Percentiles rank a stretch among this genome's conserved stretches.
Conservation (phyloP, 176 grass and related monocot species). For the Eremochloa ophiuroides region DNA sequence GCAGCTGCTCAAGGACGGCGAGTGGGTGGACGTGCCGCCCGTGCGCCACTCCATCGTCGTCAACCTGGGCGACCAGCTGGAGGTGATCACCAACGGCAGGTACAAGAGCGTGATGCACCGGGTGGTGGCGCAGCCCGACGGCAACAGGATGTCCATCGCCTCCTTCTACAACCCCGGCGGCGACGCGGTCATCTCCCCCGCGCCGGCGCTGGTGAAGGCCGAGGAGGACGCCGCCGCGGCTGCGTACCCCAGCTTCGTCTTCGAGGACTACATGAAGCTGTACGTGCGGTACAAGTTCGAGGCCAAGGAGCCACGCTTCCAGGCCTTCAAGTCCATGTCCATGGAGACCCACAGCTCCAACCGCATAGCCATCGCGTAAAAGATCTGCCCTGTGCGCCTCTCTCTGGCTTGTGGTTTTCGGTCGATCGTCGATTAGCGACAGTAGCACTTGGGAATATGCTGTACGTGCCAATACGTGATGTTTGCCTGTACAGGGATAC, state of each 20-base stretch:
- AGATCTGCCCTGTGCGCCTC: background rate
- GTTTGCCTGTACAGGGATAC: too few relatives aligned
- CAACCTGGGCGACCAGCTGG: slow-evolving; percentile 90
- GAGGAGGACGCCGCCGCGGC: background rate
- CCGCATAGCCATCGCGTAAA: slow-evolving; percentile 45
- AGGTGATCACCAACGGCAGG: slow-evolving; percentile 90
- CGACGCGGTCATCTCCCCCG: slow-evolving; percentile 80
- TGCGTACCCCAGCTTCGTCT: slow-evolving; percentile 66
- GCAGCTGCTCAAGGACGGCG: slow-evolving; percentile 71
- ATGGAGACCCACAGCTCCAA: slow-evolving; percentile 34
- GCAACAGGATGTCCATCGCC: slow-evolving; percentile 83
- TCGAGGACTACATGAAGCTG: slow-evolving; percentile 91
- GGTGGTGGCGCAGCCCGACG: slow-evolving; percentile 61
- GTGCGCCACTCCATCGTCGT: slow-evolving; percentile 63
- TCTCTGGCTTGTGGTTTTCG: too few relatives aligned
- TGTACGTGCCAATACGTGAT: too few relatives aligned
- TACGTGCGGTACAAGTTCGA: slow-evolving; percentile 74
- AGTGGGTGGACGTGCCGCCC: slow-evolving; percentile 75
- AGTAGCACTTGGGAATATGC: too few relatives aligned
- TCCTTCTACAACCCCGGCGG: slow-evolving; percentile 88
- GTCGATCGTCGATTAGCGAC: too few relatives aligned
- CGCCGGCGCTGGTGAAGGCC: slow-evolving; percentile 47
- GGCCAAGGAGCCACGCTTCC: slow-evolving; percentile 76
- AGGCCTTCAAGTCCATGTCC: slow-evolving; percentile 71
- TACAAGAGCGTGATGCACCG: slow-evolving; percentile 90